Conservation (phyloP, 331 rosid genomes). For the Phaseolus coccineus region DNA sequence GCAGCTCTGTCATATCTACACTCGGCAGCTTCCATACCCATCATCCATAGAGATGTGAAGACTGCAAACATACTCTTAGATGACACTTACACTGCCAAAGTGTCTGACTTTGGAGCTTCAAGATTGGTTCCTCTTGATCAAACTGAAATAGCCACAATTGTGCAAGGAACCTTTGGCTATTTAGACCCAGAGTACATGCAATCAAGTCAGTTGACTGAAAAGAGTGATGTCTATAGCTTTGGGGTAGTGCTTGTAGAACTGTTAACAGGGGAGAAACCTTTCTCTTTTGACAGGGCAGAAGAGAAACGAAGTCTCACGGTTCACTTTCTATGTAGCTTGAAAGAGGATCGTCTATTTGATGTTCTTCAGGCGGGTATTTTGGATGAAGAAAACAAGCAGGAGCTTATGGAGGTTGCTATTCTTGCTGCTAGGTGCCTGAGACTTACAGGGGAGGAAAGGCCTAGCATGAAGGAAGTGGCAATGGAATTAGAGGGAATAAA, state of each 20-base stretch:
- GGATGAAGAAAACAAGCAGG: not conserved
- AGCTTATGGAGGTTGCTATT: not conserved
- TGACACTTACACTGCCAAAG: too few species aligned
- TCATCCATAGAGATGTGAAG: too few species aligned
- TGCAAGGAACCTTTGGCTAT: conserved; percentile 41
- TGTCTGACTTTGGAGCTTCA: too few species aligned
- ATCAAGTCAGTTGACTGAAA: conserved; percentile 5
- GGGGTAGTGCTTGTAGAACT: conserved; percentile 43
- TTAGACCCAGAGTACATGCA: conserved; percentile 41
- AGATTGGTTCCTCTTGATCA: not conserved
- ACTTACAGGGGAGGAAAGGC: not conserved
- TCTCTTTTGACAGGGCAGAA: not conserved
- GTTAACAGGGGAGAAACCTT: conserved; percentile 28
- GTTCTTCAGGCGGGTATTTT: conserved; percentile 18
- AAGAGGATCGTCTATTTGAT: not conserved
- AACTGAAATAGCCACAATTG: conserved; percentile 31
- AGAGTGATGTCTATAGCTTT: conserved; percentile 53
- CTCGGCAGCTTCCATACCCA: too few species aligned
- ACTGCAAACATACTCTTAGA: too few species aligned
- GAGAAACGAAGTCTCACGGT: not conserved
- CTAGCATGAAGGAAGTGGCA: not conserved
- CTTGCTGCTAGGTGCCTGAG: not conserved
- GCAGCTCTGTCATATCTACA: too few species aligned
- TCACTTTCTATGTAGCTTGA: conserved; percentile 26
- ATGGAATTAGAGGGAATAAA: not conserved